phyloP scores from a whole-genome alignment of 257 asterid species.

The Solanum lignicaule region DNA sequence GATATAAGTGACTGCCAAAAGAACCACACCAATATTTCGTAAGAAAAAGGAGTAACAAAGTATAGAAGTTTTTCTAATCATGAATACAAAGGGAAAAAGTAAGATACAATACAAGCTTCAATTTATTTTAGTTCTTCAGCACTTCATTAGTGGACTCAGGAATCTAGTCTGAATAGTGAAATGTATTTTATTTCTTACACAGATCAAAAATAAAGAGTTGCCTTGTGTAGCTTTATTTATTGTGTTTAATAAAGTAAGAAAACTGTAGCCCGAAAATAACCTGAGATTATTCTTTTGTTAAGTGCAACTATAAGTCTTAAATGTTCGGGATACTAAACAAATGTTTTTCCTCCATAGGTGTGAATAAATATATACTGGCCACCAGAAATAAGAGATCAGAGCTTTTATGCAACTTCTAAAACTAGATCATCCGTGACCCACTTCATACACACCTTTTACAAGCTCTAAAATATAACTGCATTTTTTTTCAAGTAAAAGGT shows the following conservation, averaged over 20 bases:
- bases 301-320: neutral
- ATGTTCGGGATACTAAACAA: neutral
- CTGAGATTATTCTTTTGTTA: neutral
- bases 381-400: neutral
- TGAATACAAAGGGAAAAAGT: neutral
- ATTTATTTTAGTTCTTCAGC: neutral
- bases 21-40: constrained; percentile 3
- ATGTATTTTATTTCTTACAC: neutral
- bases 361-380: neutral
- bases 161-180: neutral
- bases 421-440: neutral
- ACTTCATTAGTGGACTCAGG: neutral
- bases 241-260: neutral
- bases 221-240: neutral
- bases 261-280: neutral
- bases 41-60: constrained; percentile 2
- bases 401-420: neutral
- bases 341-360: neutral
- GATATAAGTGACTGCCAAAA: constrained; percentile 84
- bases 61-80: neutral
- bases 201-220: neutral
- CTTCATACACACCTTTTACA: neutral
- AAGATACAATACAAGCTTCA: neutral
- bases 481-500: neutral
- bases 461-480: neutral